phyloP scores from a whole-genome alignment of 140 eudicot species.

The Oenanthe javanica region DNA sequence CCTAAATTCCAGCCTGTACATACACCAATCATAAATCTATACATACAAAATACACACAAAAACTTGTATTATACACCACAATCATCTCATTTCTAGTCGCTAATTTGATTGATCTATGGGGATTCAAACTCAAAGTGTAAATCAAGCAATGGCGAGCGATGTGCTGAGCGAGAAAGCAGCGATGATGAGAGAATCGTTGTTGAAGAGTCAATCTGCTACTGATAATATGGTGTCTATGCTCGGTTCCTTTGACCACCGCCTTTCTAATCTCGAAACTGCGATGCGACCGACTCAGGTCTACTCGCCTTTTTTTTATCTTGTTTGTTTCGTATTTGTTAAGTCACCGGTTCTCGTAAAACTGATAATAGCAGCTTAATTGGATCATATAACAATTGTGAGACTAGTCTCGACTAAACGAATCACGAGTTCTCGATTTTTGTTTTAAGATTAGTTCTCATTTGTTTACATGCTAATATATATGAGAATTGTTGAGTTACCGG shows the following conservation, averaged over 20 bases:
- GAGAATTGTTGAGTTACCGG: neutral
- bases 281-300: conserved; percentile 63
- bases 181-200: conserved; percentile 40
- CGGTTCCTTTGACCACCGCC: conserved; percentile 62
- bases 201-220: conserved; percentile 44
- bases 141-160: conserved; percentile 10
- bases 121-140: conserved; percentile 11
- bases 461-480: neutral
- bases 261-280: conserved; percentile 57
- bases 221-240: conserved; percentile 46
- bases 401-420: neutral
- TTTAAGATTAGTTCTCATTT: neutral
- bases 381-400: neutral
- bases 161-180: conserved; percentile 42
- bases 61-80: neutral
- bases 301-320: neutral
- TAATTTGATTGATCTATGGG: conserved; percentile 15
- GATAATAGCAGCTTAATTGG: neutral
- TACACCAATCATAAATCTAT: neutral
- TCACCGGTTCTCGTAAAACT: neutral
- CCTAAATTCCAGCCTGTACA: neutral
- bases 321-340: neutral
- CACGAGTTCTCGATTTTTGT: too few relatives aligned
- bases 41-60: neutral
- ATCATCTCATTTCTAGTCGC: neutral